These are phyloP conservation scores for Sporothrix inflata DNA, from an alignment of 2,329 filamentous ascomycete species.

Conservation along the genomic window DNA sequence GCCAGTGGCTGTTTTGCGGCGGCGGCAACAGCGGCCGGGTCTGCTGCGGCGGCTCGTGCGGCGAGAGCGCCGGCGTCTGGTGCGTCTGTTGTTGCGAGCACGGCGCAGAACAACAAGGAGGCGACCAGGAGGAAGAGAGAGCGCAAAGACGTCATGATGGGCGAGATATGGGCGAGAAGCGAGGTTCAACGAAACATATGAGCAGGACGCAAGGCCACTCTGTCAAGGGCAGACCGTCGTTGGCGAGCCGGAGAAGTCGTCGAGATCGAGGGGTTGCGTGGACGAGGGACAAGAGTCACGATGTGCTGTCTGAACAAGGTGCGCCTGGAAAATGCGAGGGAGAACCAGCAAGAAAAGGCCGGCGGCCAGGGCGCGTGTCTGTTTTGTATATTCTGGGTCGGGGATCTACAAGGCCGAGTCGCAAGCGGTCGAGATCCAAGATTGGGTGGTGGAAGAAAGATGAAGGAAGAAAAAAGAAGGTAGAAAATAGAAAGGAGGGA, in stretches of 20 bases:
- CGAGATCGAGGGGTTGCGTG: background rate
- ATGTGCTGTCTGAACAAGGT: background rate
- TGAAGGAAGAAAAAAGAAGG: background rate
- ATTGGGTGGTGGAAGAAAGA: background rate
- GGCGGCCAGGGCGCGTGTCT: background rate
- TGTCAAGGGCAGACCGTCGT: too few species aligned
- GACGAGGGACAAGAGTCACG: background rate
- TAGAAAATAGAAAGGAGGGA: background rate
- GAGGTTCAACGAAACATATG: background rate
- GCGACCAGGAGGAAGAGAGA: slow-evolving; percentile 24
- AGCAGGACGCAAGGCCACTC: background rate
- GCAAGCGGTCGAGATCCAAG: slow-evolving; percentile 1
- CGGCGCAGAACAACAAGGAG: slow-evolving; percentile 18
- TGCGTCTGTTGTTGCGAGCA: background rate
- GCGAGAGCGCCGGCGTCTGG: background rate
- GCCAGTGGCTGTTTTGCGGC: slow-evolving; percentile 17
- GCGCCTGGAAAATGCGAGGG: too few species aligned
- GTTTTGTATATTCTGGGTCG: background rate
- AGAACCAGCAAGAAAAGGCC: background rate
- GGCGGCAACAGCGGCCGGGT: background rate
- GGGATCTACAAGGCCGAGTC: slow-evolving; percentile 3
- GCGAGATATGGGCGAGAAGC: background rate
- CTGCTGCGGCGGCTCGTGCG: background rate
- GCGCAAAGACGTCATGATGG: slow-evolving; percentile 23
- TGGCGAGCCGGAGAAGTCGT: background rate